A percentile compares a stretch with the other conserved stretches of the same genome.
These are phyloP conservation scores for Diaporthe sp. DNA, from an alignment of 2,329 filamentous ascomycete genomes.

Conservation along the genomic window DNA sequence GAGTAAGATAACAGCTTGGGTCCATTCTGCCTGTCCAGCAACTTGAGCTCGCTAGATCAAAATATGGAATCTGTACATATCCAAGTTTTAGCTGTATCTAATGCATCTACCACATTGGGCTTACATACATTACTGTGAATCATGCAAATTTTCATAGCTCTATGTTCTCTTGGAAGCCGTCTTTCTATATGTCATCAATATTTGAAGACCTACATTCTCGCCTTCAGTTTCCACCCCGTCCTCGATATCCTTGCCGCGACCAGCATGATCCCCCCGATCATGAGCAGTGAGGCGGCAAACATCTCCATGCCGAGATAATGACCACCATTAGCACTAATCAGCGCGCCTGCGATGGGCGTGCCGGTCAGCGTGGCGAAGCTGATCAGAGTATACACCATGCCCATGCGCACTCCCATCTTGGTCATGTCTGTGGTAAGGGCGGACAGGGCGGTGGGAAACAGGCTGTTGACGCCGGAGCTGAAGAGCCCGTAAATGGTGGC, in stretches of 20 bases:
- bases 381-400: conserved; percentile 69
- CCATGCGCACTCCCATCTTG: conserved; percentile 67
- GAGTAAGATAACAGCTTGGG: neutral
- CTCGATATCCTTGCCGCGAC: conserved; percentile 53
- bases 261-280: conserved; percentile 56
- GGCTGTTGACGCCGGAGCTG: conserved; percentile 72
- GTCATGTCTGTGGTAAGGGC: conserved; percentile 64
- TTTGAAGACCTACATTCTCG: conserved; percentile 42
- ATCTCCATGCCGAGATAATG: conserved; percentile 61
- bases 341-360: conserved; percentile 63
- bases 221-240: conserved; percentile 56
- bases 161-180: neutral
- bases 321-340: conserved; percentile 57
- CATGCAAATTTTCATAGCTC: neutral
- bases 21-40: neutral
- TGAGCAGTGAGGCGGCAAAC: conserved; percentile 59
- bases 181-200: too few species aligned
- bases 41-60: too few species aligned
- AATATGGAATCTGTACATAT: neutral
- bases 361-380: conserved; percentile 66
- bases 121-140: too few species aligned
- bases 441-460: conserved; percentile 74
- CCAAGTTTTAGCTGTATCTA: neutral
- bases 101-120: neutral
- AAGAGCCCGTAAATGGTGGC: conserved; percentile 72